A percentile compares a stretch with the other conserved stretches of the same genome.
Conservation (phyloP, 2,329 filamentous ascomycete species). For the Penicillium sp. region DNA sequence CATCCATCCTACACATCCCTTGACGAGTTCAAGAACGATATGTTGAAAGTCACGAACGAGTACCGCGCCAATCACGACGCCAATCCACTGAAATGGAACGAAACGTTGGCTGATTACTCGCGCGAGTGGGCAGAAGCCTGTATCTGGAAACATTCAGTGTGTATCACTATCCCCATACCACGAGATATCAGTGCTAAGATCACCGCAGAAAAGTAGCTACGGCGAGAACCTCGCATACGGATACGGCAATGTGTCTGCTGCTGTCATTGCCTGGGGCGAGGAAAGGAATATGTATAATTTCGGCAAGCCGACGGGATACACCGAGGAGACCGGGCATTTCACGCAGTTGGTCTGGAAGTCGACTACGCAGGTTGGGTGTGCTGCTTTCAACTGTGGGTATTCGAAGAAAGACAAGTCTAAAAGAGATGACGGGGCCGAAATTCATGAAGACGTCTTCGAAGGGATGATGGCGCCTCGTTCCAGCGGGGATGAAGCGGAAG, state of each 20-base stretch:
- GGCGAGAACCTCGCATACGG: slow-evolving; percentile 74
- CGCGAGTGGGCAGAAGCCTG: slow-evolving; percentile 48
- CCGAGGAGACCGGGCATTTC: slow-evolving; percentile 64
- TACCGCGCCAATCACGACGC: slow-evolving; percentile 65
- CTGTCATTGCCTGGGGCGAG: slow-evolving; percentile 65
- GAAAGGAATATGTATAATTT: slow-evolving; percentile 62
- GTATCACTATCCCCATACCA: neutral
- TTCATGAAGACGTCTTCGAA: neutral
- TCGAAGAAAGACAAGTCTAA: slow-evolving; percentile 23
- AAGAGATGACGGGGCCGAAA: neutral
- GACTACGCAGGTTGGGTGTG: slow-evolving; percentile 61
- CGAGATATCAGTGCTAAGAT: slow-evolving; percentile 1
- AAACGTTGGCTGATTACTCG: slow-evolving; percentile 58
- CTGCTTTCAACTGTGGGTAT: slow-evolving; percentile 42
- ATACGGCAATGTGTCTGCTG: slow-evolving; percentile 57
- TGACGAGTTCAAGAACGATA: slow-evolving; percentile 46
- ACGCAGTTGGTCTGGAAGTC: slow-evolving; percentile 70
- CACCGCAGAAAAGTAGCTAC: slow-evolving; percentile 55
- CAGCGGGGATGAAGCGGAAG: neutral
- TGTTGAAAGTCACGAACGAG: slow-evolving; percentile 64
- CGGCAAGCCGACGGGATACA: slow-evolving; percentile 53
- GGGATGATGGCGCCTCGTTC: slow-evolving; percentile 24
- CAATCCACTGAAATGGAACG: slow-evolving; percentile 60
- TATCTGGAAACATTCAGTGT: slow-evolving; percentile 42
- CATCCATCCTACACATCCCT: slow-evolving; percentile 45